Percentiles rank a stretch among this genome's conserved stretches.
Evolutionary conservation across 176 grass and related monocot species (phyloP).

Genomic region (Elymus sibiricus): DNA sequence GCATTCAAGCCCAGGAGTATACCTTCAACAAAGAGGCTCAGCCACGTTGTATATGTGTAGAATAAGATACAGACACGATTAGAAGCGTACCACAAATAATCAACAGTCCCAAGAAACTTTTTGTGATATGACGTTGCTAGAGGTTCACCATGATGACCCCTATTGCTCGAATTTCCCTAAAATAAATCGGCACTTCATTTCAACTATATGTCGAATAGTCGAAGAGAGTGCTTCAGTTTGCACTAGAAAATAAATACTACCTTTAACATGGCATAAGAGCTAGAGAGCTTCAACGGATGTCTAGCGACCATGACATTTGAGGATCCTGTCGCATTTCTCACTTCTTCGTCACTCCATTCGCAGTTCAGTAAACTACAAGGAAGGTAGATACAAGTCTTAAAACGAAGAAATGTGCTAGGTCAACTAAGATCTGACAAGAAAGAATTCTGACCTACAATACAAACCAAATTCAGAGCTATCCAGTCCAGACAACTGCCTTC

Average conservation of each 20-base stretch:
- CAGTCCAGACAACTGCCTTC: constrained; percentile 59
- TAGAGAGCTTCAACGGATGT: constrained; percentile 65
- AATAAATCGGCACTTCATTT: constrained; percentile 23
- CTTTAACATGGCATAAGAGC: constrained; percentile 76
- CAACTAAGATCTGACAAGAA: constrained; percentile 7
- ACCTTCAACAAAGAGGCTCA: constrained; percentile 47
- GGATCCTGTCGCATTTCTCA: constrained; percentile 53
- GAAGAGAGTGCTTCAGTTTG: background rate
- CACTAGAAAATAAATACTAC: constrained; percentile 44
- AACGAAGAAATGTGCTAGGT: background rate
- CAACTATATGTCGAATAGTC: background rate
- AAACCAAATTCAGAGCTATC: constrained; percentile 32
- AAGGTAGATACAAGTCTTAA: background rate
- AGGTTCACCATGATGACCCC: constrained; percentile 69
- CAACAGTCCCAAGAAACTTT: constrained; percentile 86
- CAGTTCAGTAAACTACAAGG: constrained; percentile 43
- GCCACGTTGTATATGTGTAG: background rate
- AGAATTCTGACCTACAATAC: constrained; percentile 36
- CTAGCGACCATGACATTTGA: constrained; percentile 55
- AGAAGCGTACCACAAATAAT: constrained; percentile 80
- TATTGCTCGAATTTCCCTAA: constrained; percentile 72
- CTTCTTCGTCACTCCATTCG: constrained; percentile 61
- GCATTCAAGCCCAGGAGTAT: constrained; percentile 69
- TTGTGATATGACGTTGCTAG: constrained; percentile 79
- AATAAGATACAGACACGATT: background rate